A percentile compares a stretch with the other conserved stretches of the same genome.
phyloP scores from a whole-genome alignment of 345 rosid species.

The Rhodamnia argentea region DNA sequence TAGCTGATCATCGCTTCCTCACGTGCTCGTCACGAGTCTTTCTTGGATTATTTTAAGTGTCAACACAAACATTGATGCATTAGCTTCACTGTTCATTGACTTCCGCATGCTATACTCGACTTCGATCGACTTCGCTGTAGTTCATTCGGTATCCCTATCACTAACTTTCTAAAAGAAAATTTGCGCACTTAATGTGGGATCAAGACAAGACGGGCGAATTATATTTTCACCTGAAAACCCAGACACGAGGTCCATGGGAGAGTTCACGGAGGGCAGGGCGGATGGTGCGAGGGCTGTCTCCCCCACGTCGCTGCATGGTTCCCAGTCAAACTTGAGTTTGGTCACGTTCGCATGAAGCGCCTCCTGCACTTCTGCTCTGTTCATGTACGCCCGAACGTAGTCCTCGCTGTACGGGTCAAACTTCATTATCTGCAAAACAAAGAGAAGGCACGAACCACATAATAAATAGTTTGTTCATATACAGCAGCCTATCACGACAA shows the following conservation, averaged over 20 bases:
- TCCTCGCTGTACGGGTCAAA: constrained; percentile 68
- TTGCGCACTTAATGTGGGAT: background rate
- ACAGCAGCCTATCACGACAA: background rate
- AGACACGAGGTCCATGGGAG: constrained; percentile 44
- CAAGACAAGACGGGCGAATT: background rate
- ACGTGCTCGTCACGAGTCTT: too few species aligned
- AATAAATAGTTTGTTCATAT: background rate
- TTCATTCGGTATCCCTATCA: background rate
- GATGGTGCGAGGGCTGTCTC: constrained; percentile 61
- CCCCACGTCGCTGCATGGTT: constrained; percentile 68
- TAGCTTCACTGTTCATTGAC: background rate
- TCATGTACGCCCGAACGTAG: constrained; percentile 58
- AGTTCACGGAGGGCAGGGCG: constrained; percentile 46
- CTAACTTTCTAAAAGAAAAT: background rate
- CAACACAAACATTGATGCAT: background rate
- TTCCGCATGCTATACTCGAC: background rate
- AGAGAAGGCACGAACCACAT: background rate
- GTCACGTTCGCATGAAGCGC: constrained; percentile 85
- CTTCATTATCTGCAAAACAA: constrained; percentile 15
- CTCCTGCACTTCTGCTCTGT: constrained; percentile 61
- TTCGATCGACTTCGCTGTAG: background rate
- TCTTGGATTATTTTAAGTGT: too few species aligned
- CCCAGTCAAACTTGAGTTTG: constrained; percentile 53
- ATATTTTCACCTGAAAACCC: constrained; percentile 50
- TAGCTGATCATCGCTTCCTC: too few species aligned